Base-by-base conservation (phyloP, 352 stramenopile species). In the Elongisporangium prolatum region DNA sequence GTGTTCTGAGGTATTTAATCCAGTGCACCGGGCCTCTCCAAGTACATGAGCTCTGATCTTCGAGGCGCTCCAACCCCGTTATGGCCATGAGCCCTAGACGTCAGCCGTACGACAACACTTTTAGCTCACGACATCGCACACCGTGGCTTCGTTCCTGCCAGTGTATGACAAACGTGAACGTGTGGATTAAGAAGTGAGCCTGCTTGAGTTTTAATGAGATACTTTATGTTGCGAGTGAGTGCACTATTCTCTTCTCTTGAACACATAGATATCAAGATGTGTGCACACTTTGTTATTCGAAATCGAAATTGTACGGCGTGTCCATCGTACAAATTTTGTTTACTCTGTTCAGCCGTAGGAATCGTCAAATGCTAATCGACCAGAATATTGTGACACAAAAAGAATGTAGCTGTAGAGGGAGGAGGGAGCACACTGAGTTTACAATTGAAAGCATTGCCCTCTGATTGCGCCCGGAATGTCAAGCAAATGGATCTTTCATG, bases 21-120 rank as follows among this genome's bases (percentile, higher is more conserved):
- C 56, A 75, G 21, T 2, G 40, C 63, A 17, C 52, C 80, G 13
- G 71, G 68, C 1, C 72, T 70, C 3, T 74, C 57, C 25, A 74
- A 65, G 56, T 84, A 86, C 61, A 68, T 71, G 61, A 60, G 59
- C 0, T 72, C 72, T 18, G 74, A 74, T 25, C 63, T 80, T 48
- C 75, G 82, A 56, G 47, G 63, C 40, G 75, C 80, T 56, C 63
- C 78, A 16, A 38, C 66, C 18, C 58, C 71, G 24, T 34, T 69
- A 57, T 68, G 16, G 66, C 53, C 10, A 61, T 50, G 6, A 63
- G n/a, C 74, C 47, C 21, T 69, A 14, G 57, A 55, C 0, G 50
- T 80, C 21, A 63, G 80, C 51, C 72, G 47, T 69, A 76, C 17
- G 49, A 51, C n/a, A 85, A 83, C 59, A 67, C 64, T 18, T 40